Base-by-base conservation (phyloP, 306 rosid genomes). In the Rosa lucieae region DNA sequence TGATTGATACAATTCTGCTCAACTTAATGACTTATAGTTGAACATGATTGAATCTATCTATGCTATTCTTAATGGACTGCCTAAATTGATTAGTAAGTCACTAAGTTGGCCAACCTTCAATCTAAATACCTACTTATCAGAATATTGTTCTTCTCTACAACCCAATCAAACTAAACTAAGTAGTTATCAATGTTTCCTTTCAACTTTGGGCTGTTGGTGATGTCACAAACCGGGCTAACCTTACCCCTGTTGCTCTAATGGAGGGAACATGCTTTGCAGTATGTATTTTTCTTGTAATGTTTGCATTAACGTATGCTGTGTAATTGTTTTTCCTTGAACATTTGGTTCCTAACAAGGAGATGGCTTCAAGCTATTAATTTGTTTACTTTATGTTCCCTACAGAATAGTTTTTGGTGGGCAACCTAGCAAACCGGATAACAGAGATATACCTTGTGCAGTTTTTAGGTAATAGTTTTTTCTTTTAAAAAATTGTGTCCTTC, bases 191-290 rank as follows among this genome's bases (percentile, higher is more conserved):
- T 26, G 26, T 26, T 26, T 26, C 26, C 26, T 26, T 26, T 26
- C 26, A 26, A 26, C 26, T 26, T 26, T 95, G 98, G 96, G 99
- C 97, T 81, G 92, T 95, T 61, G 99, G 99, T 75, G 98, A 95
- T 87, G 97, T 92, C 77, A 92, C 99, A 78, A 89, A 95, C 69
- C 89, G 99, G 56, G 74, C 85, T 75, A 95, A 92, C 84, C 98
- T 95, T 66, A 95, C 99, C 26, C 99, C 98, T 0, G 98, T 95
- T 83, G 99, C 99, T 83, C 82, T 92, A 78, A 86, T 92, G 99
- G 98, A 95, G 86, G 96, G 94, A 80, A 85, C 92, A 17, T 84
- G 72, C 82, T 91, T 95, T 81, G 96, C 95, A 44, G 98, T 95
- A 89, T 77, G 97, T 85, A 58, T 82, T 80, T 49, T 47, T 55